These are phyloP conservation scores for Xylaria venustula DNA, from an alignment of 495 filamentous ascomycete genomes.

Conservation along the genomic window DNA sequence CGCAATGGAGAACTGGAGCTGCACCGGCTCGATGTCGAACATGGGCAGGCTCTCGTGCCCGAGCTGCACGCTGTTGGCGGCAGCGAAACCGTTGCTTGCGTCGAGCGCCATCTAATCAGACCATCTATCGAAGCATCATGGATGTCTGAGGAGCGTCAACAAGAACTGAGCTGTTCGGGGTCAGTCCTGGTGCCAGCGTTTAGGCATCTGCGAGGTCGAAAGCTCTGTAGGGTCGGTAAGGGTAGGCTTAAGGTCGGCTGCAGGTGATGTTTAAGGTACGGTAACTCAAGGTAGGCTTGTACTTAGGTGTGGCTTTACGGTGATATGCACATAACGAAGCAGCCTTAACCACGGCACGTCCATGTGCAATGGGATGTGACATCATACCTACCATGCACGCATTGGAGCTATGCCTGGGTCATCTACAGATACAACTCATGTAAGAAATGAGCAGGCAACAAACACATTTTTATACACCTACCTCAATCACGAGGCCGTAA, in stretches of 20 bases:
- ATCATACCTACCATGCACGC: no score
- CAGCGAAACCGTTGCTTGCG: constrained; percentile 50
- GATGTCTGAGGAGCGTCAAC: not conserved
- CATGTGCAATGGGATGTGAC: not conserved
- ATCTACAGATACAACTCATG: no score
- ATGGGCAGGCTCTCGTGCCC: constrained; percentile 70
- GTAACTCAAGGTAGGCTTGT: not conserved
- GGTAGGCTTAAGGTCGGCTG: no score
- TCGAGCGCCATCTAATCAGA: constrained; percentile 44
- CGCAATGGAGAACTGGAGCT: constrained; percentile 86
- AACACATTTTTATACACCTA: no score
- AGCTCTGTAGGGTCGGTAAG: not conserved
- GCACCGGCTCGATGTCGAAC: constrained; percentile 87
- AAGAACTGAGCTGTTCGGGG: not conserved
- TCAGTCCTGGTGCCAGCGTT: not conserved
- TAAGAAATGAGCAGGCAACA: no score
- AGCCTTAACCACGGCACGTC: not conserved
- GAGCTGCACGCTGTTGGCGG: constrained; percentile 44
- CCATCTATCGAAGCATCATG: constrained; percentile 22
- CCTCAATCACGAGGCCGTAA: no score
- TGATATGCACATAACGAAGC: constrained; percentile 12
- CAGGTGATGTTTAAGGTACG: no score
- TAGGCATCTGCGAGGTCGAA: not conserved
- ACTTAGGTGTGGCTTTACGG: no score
- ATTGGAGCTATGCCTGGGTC: no score